A percentile compares a stretch with the other conserved stretches of the same genome.
Conservation (phyloP, 2,329 filamentous ascomycete species). For the Exophiala sideris region DNA sequence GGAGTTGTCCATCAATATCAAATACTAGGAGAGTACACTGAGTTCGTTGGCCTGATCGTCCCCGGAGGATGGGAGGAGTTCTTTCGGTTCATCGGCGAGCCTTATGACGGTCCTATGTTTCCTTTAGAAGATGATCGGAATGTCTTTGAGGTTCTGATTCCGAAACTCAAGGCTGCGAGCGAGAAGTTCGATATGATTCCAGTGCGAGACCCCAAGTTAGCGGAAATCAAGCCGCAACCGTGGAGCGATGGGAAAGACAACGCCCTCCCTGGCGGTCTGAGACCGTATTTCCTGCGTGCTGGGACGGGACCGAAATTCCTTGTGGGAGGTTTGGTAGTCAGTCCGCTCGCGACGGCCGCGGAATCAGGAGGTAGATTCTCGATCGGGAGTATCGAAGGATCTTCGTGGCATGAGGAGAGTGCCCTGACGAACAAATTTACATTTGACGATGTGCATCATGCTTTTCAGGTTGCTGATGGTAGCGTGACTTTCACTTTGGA, state of each 20-base stretch:
- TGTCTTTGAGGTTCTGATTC: slow-evolving; percentile 30
- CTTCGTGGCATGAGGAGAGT: slow-evolving; percentile 38
- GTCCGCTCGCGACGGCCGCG: slow-evolving; percentile 49
- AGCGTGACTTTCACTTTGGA: neutral
- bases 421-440: slow-evolving; percentile 40
- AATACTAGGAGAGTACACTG: slow-evolving; percentile 53
- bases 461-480: slow-evolving; percentile 48
- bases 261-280: slow-evolving; percentile 36
- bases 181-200: slow-evolving; percentile 57
- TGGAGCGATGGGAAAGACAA: slow-evolving; percentile 43
- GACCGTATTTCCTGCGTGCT: slow-evolving; percentile 52
- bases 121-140: slow-evolving; percentile 54
- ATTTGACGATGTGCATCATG: slow-evolving; percentile 52
- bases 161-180: slow-evolving; percentile 50
- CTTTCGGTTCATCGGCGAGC: slow-evolving; percentile 56
- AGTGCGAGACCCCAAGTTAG: slow-evolving; percentile 41
- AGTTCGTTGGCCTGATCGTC: slow-evolving; percentile 53
- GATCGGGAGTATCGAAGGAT: slow-evolving; percentile 51
- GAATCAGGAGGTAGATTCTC: slow-evolving; percentile 51
- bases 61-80: slow-evolving; percentile 61
- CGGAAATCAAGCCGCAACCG: slow-evolving; percentile 41
- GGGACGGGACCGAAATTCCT: slow-evolving; percentile 50
- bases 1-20: slow-evolving; percentile 53
- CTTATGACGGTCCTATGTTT: slow-evolving; percentile 49
- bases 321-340: slow-evolving; percentile 44